Conservation (phyloP, 306 rosid species). For the Comarum palustre region DNA sequence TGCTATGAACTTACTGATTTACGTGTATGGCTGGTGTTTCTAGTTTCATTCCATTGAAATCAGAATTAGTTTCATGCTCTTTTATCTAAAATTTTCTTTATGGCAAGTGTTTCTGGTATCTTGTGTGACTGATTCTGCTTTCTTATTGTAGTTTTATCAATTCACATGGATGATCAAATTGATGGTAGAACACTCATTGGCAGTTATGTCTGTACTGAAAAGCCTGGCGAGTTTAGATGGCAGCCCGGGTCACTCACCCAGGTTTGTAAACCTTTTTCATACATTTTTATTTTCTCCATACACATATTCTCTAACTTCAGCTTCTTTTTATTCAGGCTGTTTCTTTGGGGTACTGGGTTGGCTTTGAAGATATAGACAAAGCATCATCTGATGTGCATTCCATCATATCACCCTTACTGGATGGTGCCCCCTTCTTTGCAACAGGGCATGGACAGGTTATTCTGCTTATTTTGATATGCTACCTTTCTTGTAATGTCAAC, state of each 20-base stretch:
- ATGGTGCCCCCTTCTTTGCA: slow-evolving; percentile 56
- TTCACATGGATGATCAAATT: slow-evolving; percentile 94
- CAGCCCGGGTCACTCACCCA: slow-evolving; percentile 96
- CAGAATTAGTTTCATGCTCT: not conserved
- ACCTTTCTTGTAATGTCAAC: not conserved
- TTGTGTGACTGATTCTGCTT: not conserved
- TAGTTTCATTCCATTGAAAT: not conserved
- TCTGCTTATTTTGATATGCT: not conserved
- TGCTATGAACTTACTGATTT: not conserved
- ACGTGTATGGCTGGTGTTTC: not conserved
- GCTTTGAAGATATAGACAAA: slow-evolving; percentile 83
- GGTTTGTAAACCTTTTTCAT: slow-evolving; percentile 44
- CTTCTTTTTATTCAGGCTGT: slow-evolving; percentile 56
- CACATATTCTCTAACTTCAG: not conserved
- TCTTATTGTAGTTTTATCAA: slow-evolving; percentile 62
- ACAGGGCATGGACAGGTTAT: slow-evolving; percentile 81
- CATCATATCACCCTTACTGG: slow-evolving; percentile 66
- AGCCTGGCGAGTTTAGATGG: slow-evolving; percentile 92
- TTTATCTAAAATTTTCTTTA: not conserved
- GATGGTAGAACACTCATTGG: slow-evolving; percentile 84
- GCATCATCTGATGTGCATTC: slow-evolving; percentile 91
- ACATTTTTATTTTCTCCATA: not conserved
- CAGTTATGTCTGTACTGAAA: slow-evolving; percentile 74
- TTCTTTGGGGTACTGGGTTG: slow-evolving; percentile 83
- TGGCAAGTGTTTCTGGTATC: not conserved